Percentiles rank a stretch among this genome's conserved stretches.
Conservation (phyloP, 768 basidiomycete species). For the Lepiota brunneoincarnata region DNA sequence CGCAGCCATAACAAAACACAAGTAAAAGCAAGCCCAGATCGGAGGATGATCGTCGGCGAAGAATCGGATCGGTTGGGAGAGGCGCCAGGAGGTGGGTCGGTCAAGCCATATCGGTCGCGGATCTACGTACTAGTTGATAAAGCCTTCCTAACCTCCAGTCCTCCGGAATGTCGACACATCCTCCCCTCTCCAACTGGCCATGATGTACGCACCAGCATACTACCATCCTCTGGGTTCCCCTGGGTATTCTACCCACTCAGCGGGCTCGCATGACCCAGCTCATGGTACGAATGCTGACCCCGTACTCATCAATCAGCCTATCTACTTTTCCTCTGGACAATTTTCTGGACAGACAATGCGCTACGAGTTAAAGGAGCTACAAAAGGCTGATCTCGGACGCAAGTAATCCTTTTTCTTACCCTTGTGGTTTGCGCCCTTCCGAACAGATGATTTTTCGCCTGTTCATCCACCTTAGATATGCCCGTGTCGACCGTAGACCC, state of each 20-base stretch:
- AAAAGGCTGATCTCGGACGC: slow-evolving; percentile 66
- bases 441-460: slow-evolving; percentile 2
- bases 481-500: slow-evolving; percentile 59
- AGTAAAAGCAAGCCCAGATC: background rate
- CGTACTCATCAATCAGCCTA: slow-evolving; percentile 45
- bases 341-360: slow-evolving; percentile 58
- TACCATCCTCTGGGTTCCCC: background rate
- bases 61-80: slow-evolving; percentile 8
- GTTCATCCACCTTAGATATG: slow-evolving; percentile 39
- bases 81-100: slow-evolving; percentile 6
- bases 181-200: background rate
- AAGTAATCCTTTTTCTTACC: slow-evolving; percentile 40
- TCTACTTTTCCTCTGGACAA: slow-evolving; percentile 56
- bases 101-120: slow-evolving; percentile 11
- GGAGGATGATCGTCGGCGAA: slow-evolving; percentile 11
- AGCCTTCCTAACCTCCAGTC: slow-evolving; percentile 9
- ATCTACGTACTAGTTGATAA: slow-evolving; percentile 12
- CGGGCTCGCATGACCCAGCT: background rate
- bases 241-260: background rate
- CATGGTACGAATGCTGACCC: slow-evolving; percentile 1
- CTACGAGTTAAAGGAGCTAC: slow-evolving; percentile 54
- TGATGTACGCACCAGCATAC: slow-evolving; percentile 7
- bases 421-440: slow-evolving; percentile 11
- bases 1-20: background rate
- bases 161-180: slow-evolving; percentile 6